A percentile compares a stretch with the other conserved stretches of the same genome.
Evolutionary conservation across 805 yeast genomes (phyloP).

Genomic region (Cyberlindnera samutprakarnensis): DNA sequence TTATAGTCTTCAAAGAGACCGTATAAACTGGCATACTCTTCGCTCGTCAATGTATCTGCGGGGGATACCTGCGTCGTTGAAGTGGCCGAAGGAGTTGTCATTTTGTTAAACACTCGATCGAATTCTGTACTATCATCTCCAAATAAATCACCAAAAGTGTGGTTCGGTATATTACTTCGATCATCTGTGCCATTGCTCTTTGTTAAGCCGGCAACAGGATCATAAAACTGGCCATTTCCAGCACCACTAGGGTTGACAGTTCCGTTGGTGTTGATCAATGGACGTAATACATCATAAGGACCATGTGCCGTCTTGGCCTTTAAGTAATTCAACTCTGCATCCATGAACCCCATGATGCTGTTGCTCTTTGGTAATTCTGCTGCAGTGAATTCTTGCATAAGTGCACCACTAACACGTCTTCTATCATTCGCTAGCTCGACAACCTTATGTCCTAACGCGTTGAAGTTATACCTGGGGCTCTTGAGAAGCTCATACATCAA

Average conservation of each 20-base stretch:
- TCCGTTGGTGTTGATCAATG: slow-evolving; percentile 2
- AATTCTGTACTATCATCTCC: background rate
- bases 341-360: slow-evolving; percentile 9
- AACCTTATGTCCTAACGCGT: background rate
- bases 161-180: background rate
- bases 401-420: background rate
- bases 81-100: no score
- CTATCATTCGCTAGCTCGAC: slow-evolving; percentile 1
- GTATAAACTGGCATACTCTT: slow-evolving; percentile 19
- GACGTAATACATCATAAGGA: slow-evolving; percentile 13
- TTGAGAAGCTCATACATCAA: slow-evolving; percentile 11
- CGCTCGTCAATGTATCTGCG: no score
- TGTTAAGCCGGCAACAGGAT: slow-evolving; percentile 5
- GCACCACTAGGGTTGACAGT: slow-evolving; percentile 11
- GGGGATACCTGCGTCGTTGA: no score
- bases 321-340: slow-evolving; percentile 11
- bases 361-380: slow-evolving; percentile 16
- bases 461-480: slow-evolving; percentile 7
- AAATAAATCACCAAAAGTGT: background rate
- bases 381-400: slow-evolving; percentile 2
- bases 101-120: background rate
- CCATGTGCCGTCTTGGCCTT: slow-evolving; percentile 7
- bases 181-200: background rate
- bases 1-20: slow-evolving; percentile 21
- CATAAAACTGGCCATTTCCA: slow-evolving; percentile 14